phyloP scores from a whole-genome alignment of 2,329 filamentous ascomycete species.

The Paecilomyces dactylethromorphus region DNA sequence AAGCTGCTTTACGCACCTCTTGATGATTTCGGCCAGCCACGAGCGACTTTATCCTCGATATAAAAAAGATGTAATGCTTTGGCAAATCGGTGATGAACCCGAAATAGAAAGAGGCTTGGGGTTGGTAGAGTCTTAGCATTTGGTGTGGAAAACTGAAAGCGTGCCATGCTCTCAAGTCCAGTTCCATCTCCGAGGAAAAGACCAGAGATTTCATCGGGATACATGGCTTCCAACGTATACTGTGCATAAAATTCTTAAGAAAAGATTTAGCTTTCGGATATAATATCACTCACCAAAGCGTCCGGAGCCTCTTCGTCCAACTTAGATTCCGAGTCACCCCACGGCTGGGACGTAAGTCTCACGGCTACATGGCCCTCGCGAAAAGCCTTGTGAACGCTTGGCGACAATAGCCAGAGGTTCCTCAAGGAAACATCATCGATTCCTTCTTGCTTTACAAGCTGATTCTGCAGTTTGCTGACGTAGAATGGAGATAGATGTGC shows the following conservation, averaged over 20 bases:
- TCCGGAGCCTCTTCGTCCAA: not conserved
- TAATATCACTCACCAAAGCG: not conserved
- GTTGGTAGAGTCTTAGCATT: constrained; percentile 2
- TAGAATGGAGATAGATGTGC: constrained; percentile 1
- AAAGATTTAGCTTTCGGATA: not conserved
- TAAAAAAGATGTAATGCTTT: constrained; percentile 7
- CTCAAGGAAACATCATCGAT: not conserved
- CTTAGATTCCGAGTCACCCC: not conserved
- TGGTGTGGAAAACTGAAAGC: constrained; percentile 3
- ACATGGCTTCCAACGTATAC: constrained; percentile 1
- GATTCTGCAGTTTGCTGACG: not conserved
- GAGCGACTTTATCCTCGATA: constrained; percentile 6
- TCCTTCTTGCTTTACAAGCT: not conserved
- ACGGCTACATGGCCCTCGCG: constrained; percentile 5
- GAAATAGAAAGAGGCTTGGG: constrained; percentile 6
- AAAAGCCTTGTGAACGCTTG: constrained; percentile 5
- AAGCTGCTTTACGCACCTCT: not conserved
- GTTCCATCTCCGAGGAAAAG: constrained; percentile 3
- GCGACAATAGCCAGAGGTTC: constrained; percentile 7
- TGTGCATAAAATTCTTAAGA: not conserved
- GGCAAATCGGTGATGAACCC: constrained; percentile 7
- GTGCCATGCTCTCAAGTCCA: not conserved
- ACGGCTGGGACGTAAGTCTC: not conserved
- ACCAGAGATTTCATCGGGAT: not conserved
- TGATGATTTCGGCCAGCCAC: constrained; percentile 5